Percentiles rank a stretch among this genome's conserved stretches.
These are phyloP conservation scores for Starmerella sirachaensis DNA, from an alignment of 805 yeast genomes.

Conservation along the genomic window DNA sequence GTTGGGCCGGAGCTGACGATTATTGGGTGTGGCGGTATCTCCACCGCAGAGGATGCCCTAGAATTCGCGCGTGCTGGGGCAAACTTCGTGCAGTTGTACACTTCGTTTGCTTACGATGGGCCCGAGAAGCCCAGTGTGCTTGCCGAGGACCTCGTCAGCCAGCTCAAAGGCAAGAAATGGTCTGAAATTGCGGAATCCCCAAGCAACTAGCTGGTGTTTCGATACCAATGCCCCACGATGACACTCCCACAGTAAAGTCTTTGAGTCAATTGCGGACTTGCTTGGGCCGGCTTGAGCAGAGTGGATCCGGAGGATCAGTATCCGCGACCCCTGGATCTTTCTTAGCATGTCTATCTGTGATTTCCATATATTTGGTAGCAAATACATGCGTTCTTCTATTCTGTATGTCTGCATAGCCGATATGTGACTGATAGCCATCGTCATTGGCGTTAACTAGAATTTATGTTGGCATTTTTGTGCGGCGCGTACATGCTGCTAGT, in stretches of 20 bases:
- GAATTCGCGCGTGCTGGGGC: constrained; percentile 94
- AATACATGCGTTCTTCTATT: too few species aligned
- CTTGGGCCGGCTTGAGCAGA: too few species aligned
- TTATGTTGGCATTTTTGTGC: too few species aligned
- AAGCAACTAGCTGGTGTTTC: not conserved
- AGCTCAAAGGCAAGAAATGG: constrained; percentile 80
- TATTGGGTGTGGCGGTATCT: constrained; percentile 91
- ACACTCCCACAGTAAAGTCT: not conserved
- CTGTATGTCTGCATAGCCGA: too few species aligned
- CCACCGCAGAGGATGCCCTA: constrained; percentile 74
- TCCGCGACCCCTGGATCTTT: too few species aligned
- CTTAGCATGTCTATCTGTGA: too few species aligned
- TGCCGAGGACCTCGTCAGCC: constrained; percentile 45
- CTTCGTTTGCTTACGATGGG: constrained; percentile 85
- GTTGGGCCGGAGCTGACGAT: constrained; percentile 65
- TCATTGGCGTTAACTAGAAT: too few species aligned
- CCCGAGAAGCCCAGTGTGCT: constrained; percentile 66
- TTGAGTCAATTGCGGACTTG: too few species aligned
- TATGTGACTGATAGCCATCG: too few species aligned
- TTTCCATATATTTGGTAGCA: too few species aligned
- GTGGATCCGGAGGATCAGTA: too few species aligned
- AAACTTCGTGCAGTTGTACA: constrained; percentile 71
- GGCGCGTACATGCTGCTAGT: too few species aligned
- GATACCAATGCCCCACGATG: not conserved
- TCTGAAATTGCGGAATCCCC: constrained; percentile 34